Evolutionary conservation across 2,329 filamentous ascomycete genomes (phyloP).

Genomic region (Venturia asperata): DNA sequence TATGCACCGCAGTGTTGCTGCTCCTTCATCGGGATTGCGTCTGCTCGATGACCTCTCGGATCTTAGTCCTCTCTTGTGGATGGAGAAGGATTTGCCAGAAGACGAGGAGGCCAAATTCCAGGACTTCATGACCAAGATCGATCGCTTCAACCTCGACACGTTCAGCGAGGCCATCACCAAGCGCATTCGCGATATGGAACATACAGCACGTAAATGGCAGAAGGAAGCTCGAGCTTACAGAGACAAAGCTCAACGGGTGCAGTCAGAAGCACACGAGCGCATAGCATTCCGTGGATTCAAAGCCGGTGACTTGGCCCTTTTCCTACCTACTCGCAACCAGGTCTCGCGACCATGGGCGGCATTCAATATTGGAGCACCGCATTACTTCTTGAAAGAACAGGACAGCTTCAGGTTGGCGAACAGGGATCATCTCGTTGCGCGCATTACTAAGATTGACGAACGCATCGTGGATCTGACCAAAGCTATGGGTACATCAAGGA

Average conservation of each 20-base stretch:
- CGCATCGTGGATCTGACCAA: constrained; percentile 87
- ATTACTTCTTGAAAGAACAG: constrained; percentile 93
- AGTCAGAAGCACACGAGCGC: constrained; percentile 87
- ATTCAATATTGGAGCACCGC: constrained; percentile 94
- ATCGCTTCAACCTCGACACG: constrained; percentile 72
- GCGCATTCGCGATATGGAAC: constrained; percentile 86
- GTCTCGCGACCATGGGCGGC: constrained; percentile 93
- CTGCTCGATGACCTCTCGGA: constrained; percentile 55
- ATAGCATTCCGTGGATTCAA: constrained; percentile 96
- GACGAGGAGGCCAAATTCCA: constrained; percentile 67
- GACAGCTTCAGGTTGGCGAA: constrained; percentile 77
- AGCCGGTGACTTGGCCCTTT: constrained; percentile 88
- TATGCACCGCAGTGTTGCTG: constrained; percentile 35
- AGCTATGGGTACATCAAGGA: constrained; percentile 50
- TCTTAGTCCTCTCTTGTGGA: constrained; percentile 74
- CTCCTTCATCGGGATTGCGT: constrained; percentile 40
- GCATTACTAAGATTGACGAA: constrained; percentile 86
- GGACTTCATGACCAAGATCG: constrained; percentile 64
- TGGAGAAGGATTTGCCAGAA: constrained; percentile 58
- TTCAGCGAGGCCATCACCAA: constrained; percentile 83
- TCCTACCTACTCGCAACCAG: constrained; percentile 90
- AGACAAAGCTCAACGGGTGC: constrained; percentile 72
- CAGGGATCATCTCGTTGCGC: constrained; percentile 92
- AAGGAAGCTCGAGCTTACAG: constrained; percentile 80
- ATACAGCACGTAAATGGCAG: constrained; percentile 87